phyloP scores from a whole-genome alignment of 2,329 filamentous ascomycete genomes.

The Ceratocystis ficicola region DNA sequence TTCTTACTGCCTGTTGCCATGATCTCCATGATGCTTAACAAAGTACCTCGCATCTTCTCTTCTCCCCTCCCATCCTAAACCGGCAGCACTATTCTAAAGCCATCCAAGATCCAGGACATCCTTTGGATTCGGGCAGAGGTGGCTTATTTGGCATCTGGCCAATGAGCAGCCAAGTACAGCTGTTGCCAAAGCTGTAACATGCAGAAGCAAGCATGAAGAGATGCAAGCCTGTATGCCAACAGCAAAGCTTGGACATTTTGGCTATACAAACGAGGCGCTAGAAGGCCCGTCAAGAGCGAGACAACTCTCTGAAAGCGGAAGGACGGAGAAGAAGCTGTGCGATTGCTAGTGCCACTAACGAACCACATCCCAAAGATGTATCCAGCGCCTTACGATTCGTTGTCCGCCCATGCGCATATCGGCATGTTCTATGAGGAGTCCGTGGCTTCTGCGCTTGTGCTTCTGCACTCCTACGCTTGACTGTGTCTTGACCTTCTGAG shows the following conservation, averaged over 20 bases:
- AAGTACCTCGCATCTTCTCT: background rate
- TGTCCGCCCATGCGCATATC: background rate
- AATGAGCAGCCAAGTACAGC: background rate
- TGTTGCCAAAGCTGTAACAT: background rate
- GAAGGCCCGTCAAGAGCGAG: background rate
- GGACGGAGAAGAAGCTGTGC: background rate
- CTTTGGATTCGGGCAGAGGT: background rate
- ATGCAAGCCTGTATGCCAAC: background rate
- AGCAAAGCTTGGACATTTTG: background rate
- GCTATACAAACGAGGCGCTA: background rate
- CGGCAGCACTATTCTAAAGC: background rate
- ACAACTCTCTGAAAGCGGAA: background rate
- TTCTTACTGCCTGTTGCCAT: background rate
- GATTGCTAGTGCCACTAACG: background rate
- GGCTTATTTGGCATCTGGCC: background rate
- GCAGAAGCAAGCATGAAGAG: background rate
- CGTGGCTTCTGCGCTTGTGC: no score
- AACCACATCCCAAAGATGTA: background rate
- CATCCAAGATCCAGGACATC: background rate
- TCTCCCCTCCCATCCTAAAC: background rate
- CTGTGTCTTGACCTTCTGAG: background rate
- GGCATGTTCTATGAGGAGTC: background rate
- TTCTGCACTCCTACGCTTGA: background rate
- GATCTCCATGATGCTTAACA: background rate
- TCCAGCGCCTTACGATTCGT: background rate